Base-by-base conservation (phyloP, 2,329 filamentous ascomycete species). In the Rutstroemia sp. region DNA sequence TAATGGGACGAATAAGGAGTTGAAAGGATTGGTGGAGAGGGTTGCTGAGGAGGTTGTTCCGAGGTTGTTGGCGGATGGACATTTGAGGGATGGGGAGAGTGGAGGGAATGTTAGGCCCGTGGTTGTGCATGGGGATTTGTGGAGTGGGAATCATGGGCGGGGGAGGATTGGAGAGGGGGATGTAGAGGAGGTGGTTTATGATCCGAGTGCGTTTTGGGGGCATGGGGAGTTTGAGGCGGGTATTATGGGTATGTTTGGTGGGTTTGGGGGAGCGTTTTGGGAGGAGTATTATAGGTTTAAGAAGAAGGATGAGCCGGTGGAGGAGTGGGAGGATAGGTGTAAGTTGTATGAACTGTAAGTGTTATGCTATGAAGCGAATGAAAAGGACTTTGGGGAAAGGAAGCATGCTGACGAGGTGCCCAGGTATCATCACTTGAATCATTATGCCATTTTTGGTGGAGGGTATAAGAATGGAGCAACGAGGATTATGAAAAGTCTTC, bases 181-280 rank as follows among this genome's bases (percentile, higher is more conserved):
- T 1, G 72, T 77, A 0, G 88, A 92, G 62, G 86, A 91, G 62
- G 82, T 96, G 0, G 82, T 95, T 1, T 96, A 85, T 67, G 92
- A 96, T 68, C 84, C 91, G 0, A 87, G 86, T 2, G 80, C 83
- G 44, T 88, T 87, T 61, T 96, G 95, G 67, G 90, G 86, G 1
- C 92, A 96, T 69, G 87, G 80, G 1, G 92, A 97, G 74, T 96
- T 86, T 71, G 92, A 96, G 63, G 74, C 95, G 52, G 92, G 92
- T 0, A 96, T 95, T 63, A 96, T 96, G 91, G 82, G 80, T 52
- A 95, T 96, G 91, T 97, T 96, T 78, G 92, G 92, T 0, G 92
- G 92, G 0, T 96, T 95, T 71, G 84, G 84, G 0, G 65, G 71
- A 0, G 71, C 67, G 1, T 95, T 96, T 66, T 84, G 88, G 77